Conservation (phyloP, 768 basidiomycete genomes). For the Saitozyma podzolica region DNA sequence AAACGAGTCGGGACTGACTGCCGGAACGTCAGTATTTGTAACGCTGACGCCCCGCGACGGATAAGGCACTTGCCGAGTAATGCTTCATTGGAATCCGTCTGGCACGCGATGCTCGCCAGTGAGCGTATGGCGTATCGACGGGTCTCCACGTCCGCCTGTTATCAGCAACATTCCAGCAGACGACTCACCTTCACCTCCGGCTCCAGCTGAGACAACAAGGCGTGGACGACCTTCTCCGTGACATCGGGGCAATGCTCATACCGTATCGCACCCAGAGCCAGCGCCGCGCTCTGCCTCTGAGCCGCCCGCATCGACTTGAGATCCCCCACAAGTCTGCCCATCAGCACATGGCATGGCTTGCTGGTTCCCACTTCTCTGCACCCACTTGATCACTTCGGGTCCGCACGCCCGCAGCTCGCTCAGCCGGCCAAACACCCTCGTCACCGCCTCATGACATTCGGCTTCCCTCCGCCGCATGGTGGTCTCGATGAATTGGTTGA, state of each 20-base stretch:
- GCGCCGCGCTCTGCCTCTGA: conserved; percentile 36
- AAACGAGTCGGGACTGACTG: conserved; percentile 8
- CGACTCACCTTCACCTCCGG: conserved; percentile 30
- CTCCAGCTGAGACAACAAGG: conserved; percentile 30
- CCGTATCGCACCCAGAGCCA: conserved; percentile 33
- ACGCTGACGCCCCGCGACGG: too few relatives aligned
- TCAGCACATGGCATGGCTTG: background rate
- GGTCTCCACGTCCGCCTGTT: conserved; percentile 46
- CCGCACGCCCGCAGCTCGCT: conserved; percentile 71
- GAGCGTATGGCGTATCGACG: conserved; percentile 36
- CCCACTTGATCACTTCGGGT: conserved; percentile 70
- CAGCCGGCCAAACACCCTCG: conserved; percentile 66
- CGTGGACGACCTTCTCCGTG: conserved; percentile 18
- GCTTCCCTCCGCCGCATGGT: conserved; percentile 68
- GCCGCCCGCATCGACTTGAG: conserved; percentile 32
- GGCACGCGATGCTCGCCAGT: conserved; percentile 17
- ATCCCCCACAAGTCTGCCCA: conserved; percentile 29
- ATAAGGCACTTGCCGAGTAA: too few relatives aligned
- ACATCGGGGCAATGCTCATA: conserved; percentile 15
- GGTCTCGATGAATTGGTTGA: conserved; percentile 61
- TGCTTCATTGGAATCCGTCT: too few relatives aligned
- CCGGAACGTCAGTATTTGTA: too few relatives aligned
- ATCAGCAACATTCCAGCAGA: background rate
- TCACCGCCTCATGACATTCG: conserved; percentile 74
- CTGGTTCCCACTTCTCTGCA: conserved; percentile 24